phyloP scores from a whole-genome alignment of 805 yeast species.

The Ascoidea rubescens region DNA sequence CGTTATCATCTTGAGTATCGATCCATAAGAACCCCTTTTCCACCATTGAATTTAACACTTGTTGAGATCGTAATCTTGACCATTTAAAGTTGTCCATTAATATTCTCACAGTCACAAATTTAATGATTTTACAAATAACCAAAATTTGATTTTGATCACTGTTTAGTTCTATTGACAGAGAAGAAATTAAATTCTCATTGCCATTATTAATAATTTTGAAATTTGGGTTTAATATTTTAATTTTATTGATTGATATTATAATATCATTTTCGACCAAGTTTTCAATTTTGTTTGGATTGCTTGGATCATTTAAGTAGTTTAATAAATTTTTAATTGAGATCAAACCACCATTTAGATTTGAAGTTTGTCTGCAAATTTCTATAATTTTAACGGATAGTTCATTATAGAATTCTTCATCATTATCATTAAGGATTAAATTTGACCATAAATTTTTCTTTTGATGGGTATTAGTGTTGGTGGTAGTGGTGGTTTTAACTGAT shows the following conservation, averaged over 20 bases:
- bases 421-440: conserved; percentile 17
- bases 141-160: conserved; percentile 58
- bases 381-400: conserved; percentile 63
- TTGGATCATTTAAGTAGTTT: conserved; percentile 17
- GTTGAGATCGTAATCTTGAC: conserved; percentile 46
- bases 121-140: conserved; percentile 66
- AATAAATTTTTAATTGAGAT: conserved; percentile 45
- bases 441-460: conserved; percentile 21
- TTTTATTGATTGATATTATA: conserved; percentile 34
- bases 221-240: conserved; percentile 56
- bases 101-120: conserved; percentile 52
- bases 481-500: conserved; percentile 15
- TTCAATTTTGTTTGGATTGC: conserved; percentile 13
- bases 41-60: conserved; percentile 67
- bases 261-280: conserved; percentile 36
- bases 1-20: conserved; percentile 18
- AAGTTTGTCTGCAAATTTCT: conserved; percentile 58
- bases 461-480: conserved; percentile 14
- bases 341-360: conserved; percentile 72
- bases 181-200: conserved; percentile 36
- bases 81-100: conserved; percentile 67
- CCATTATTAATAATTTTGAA: conserved; percentile 27
- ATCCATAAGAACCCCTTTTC: conserved; percentile 78
- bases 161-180: conserved; percentile 49
- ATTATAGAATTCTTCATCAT: conserved; percentile 39